A percentile compares a stretch with the other conserved stretches of the same genome.
These are phyloP conservation scores for Grosmannia penicillata DNA, from an alignment of 2,329 filamentous ascomycete species.

Conservation along the genomic window DNA sequence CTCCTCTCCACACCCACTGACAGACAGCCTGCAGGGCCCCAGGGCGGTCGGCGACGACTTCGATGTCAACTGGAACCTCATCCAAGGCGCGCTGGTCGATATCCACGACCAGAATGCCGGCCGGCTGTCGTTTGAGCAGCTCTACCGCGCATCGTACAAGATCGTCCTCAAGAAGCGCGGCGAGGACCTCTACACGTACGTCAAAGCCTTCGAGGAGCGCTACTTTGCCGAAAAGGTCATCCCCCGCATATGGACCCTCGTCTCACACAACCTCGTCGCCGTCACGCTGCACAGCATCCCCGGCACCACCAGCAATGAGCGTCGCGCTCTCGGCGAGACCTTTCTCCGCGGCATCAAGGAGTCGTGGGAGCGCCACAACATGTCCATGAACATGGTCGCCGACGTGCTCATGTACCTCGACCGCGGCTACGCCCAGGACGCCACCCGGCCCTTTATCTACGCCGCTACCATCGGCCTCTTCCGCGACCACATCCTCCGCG, in stretches of 20 bases:
- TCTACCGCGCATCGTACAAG: constrained; percentile 89
- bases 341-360: constrained; percentile 64
- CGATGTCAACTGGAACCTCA: constrained; percentile 66
- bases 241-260: constrained; percentile 51
- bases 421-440: constrained; percentile 61
- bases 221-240: constrained; percentile 70
- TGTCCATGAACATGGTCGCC: constrained; percentile 76
- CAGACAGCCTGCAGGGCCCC: constrained; percentile 3
- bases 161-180: constrained; percentile 84
- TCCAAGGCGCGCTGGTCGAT: constrained; percentile 64
- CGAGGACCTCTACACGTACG: constrained; percentile 62
- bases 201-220: constrained; percentile 64
- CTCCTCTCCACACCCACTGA: neutral
- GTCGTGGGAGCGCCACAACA: constrained; percentile 79
- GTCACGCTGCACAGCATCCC: constrained; percentile 41
- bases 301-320: constrained; percentile 58
- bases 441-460: constrained; percentile 63
- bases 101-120: constrained; percentile 91
- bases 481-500: constrained; percentile 67
- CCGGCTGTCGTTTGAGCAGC: constrained; percentile 79
- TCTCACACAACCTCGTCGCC: constrained; percentile 51
- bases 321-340: constrained; percentile 64
- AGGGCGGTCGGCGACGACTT: constrained; percentile 53
- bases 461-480: constrained; percentile 75
- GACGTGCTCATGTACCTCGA: constrained; percentile 87